Evolutionary conservation across 129 eudicot species (phyloP).

Genomic region (Chrysanthemum makinoi): DNA sequence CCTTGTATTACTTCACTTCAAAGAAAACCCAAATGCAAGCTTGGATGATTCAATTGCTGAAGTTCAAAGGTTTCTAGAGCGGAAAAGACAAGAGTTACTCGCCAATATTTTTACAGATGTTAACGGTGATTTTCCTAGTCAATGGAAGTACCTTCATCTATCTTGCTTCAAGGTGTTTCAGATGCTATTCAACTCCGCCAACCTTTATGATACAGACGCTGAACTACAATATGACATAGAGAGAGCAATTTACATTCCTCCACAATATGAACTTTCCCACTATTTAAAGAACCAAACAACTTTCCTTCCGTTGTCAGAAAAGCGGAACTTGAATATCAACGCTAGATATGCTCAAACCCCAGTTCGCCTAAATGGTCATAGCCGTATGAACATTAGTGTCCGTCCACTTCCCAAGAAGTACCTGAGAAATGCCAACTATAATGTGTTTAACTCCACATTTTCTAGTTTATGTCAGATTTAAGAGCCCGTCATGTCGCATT

Average conservation of each 20-base stretch:
- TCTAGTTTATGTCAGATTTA: no score
- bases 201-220: conserved; percentile 39
- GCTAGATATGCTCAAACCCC: neutral
- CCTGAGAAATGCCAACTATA: no score
- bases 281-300: conserved; percentile 1
- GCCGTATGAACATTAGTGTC: conserved; percentile 1
- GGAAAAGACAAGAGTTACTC: conserved; percentile 40
- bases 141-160: conserved; percentile 47
- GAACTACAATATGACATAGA: conserved; percentile 49
- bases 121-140: conserved; percentile 23
- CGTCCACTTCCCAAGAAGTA: neutral
- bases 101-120: conserved; percentile 35
- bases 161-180: conserved; percentile 54
- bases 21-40: conserved; percentile 40
- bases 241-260: conserved; percentile 53
- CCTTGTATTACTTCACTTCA: conserved; percentile 44
- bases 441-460: no score
- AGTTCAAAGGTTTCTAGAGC: conserved; percentile 32
- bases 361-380: neutral
- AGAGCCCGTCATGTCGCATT: neutral
- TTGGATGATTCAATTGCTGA: conserved; percentile 43
- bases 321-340: conserved; percentile 1
- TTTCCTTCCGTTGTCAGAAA: conserved; percentile 5
- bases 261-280: conserved; percentile 6
- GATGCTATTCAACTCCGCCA: conserved; percentile 62